Base-by-base conservation (phyloP, 2,329 filamentous ascomycete genomes). In the Botrytis fragariae region DNA sequence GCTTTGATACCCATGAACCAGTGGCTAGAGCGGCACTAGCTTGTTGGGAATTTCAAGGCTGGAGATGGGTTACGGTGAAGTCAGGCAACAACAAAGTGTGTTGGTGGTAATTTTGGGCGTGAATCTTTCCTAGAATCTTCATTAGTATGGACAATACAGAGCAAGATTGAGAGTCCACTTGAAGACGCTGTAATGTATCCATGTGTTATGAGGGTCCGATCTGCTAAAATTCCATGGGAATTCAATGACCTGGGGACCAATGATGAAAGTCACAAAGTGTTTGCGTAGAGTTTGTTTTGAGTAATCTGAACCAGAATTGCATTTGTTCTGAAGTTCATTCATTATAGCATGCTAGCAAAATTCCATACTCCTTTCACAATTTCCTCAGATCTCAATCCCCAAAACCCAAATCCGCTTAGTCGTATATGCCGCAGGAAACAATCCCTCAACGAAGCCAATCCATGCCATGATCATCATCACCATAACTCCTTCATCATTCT, bases 371-470 rank as follows among this genome's bases (percentile, higher is more conserved):
- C 65, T 32, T 57, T 57, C 65, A 44, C n/a, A 68, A 57, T 16
- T 57, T 29, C 35, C 48, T 59, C 37, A 32, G 32, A 57, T 42
- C 37, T 32, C 35, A 20, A 32, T 57, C 37, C 65, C n/a, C 25
- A 29, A 42, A 37, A 16, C 39, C 45, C 54, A 42, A 57, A 37
- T 32, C n/a, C 48, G 18, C 48, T 37, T 51, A 32, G 39, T 69
- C 65, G 37, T 57, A 57, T 69, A 42, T 57, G 65, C n/a, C 65
- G 25, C 29, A 68, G 35, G 57, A 69, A 32, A 42, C 35, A 42
- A 57, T n/a, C 48, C 48, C 32, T 25, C 9, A 39, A 39, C 22
- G 10, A 42, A 57, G 29, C 10, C 39, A 25, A n/a, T n/a, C 48
- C 48, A 44, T 25, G 35, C 25, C 64, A 54, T 29, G 25, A 54